Base-by-base conservation (phyloP, 2,329 filamentous ascomycete genomes). In the Hypoxylon sp. region DNA sequence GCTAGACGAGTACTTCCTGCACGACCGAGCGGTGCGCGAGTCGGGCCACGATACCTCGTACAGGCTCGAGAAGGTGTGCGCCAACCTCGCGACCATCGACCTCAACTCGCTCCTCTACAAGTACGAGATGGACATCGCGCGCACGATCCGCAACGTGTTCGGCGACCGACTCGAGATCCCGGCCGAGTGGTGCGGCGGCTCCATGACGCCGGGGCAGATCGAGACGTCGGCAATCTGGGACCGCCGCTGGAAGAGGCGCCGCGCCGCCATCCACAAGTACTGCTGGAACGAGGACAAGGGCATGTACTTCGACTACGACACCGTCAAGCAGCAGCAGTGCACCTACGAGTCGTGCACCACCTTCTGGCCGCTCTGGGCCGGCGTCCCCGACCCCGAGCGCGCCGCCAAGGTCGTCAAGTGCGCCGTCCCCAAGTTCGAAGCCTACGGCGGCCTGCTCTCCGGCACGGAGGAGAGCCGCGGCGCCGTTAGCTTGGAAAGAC, bases 241-340 rank as follows among this genome's bases (percentile, higher is more conserved):
- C 78, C 92, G 94, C 44, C 91, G 94, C 42, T 93, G 94, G 51
- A 92, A 92, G 82, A 89, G 90, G 75, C 90, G 96, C 76, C 95
- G 96, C 84, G 85, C 91, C 73, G 90, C 90, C 8, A 96, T 98
- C 75, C 93, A 98, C 81, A 96, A 94, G 82, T 94, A 96, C 77
- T 89, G 97, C 79, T 99, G 96, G 96, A 92, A 97, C 78, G 92
- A 95, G 73, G 86, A 93, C 73, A 90, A 92, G 78, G 95, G 95
- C 65, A 97, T 98, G 93, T 99, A 94, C 85, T 98, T 98, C 78
- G 96, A 99, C 81, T 99, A 98, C 80, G 88, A 99, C 82, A 97
- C 94, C 0, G 90, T 87, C 69, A 93, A 91, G 80, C 89, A 94
- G 78, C 81, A 94, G 81, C 93, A 92, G 75, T 94, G 90, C 72